Evolutionary conservation across 768 basidiomycete species (phyloP).

Genomic region (Leucosporidium yakuticum): DNA sequence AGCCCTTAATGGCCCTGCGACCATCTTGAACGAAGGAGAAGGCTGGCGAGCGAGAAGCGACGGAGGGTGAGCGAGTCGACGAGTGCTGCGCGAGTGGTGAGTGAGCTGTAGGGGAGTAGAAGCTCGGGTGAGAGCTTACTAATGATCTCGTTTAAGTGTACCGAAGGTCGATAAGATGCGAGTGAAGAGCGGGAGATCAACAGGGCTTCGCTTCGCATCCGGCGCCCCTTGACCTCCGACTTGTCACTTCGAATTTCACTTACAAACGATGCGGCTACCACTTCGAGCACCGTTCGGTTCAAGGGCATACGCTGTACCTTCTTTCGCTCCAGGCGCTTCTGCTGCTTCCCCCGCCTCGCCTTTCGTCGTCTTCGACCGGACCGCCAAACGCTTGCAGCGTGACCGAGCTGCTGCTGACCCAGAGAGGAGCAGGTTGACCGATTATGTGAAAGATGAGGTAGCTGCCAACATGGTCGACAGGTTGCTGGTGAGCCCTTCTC

Average conservation of each 20-base stretch:
- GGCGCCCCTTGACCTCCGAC: no score
- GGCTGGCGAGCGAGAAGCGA: no score
- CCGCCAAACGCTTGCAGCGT: slow-evolving; percentile 67
- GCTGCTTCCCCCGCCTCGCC: slow-evolving; percentile 51
- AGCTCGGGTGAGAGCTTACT: no score
- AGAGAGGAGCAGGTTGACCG: slow-evolving; percentile 64
- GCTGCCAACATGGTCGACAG: slow-evolving; percentile 87
- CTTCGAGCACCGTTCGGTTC: background rate
- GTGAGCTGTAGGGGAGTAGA: no score
- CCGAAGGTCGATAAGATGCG: no score
- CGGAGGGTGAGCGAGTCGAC: no score
- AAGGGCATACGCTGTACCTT: slow-evolving; percentile 23
- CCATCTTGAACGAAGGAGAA: no score
- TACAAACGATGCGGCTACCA: background rate
- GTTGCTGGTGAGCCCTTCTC: slow-evolving; percentile 57
- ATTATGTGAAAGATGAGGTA: slow-evolving; percentile 85
- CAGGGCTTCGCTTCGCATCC: no score
- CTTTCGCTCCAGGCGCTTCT: slow-evolving; percentile 42
- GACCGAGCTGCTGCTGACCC: slow-evolving; percentile 59
- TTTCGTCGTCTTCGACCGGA: slow-evolving; percentile 81
- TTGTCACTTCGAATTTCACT: no score
- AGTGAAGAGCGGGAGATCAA: no score
- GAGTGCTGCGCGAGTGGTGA: no score
- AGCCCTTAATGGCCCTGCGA: slow-evolving; percentile 2
- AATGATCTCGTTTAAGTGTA: no score